phyloP scores from a whole-genome alignment of 345 rosid genomes.

The Euphorbia tirucalli region DNA sequence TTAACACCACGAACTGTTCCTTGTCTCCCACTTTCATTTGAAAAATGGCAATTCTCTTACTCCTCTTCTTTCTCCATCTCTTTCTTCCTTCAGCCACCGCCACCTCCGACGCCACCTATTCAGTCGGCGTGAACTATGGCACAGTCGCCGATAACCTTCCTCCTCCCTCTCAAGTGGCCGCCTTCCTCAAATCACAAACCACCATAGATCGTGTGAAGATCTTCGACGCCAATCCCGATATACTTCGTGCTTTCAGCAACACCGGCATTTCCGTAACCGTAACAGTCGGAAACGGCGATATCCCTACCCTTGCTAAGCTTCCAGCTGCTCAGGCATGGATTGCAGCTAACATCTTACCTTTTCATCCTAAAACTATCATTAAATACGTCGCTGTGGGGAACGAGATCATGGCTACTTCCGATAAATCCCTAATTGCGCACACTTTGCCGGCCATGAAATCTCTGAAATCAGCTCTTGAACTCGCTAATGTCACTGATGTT shows the following conservation, averaged over 20 bases:
- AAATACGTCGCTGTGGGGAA: slow-evolving; percentile 70
- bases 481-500: slow-evolving; percentile 48
- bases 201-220: slow-evolving; percentile 63
- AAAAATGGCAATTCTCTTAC: slow-evolving; percentile 29
- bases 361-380: slow-evolving; percentile 47
- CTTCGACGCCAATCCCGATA: slow-evolving; percentile 72
- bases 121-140: slow-evolving; percentile 86
- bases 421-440: slow-evolving; percentile 51
- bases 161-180: slow-evolving; percentile 59
- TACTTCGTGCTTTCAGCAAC: slow-evolving; percentile 67
- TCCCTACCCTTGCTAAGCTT: slow-evolving; percentile 52
- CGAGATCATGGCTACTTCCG: slow-evolving; percentile 65
- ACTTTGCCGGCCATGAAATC: slow-evolving; percentile 72
- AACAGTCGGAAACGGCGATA: slow-evolving; percentile 67
- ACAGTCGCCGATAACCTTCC: slow-evolving; percentile 80
- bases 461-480: slow-evolving; percentile 46
- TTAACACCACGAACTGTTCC: background rate
- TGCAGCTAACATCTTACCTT: slow-evolving; percentile 48
- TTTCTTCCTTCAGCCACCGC: slow-evolving; percentile 10
- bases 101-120: slow-evolving; percentile 32
- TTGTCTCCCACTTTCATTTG: background rate
- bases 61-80: slow-evolving; percentile 14
- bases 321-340: slow-evolving; percentile 62
- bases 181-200: slow-evolving; percentile 63
- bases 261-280: slow-evolving; percentile 66